Percentiles rank a stretch among this genome's conserved stretches.
These are phyloP conservation scores for Vigna angularis DNA, from an alignment of 306 rosid species.

Conservation along the genomic window DNA sequence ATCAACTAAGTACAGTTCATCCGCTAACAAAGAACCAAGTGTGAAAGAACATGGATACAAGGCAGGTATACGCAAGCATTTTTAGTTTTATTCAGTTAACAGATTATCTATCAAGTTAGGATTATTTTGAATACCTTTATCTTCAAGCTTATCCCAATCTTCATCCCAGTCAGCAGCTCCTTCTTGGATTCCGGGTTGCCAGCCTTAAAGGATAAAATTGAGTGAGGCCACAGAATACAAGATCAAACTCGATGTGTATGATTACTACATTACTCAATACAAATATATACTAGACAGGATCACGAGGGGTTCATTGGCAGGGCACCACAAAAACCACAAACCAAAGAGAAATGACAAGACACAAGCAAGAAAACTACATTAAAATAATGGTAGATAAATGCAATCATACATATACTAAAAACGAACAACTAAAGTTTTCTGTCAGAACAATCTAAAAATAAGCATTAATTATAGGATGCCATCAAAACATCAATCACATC, in stretches of 20 bases:
- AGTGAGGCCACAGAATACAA: constrained; percentile 33
- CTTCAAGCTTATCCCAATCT: constrained; percentile 95
- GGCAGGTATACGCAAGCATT: neutral
- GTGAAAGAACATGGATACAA: constrained; percentile 8
- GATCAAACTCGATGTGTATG: constrained; percentile 17
- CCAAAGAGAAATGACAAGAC: constrained; percentile 26
- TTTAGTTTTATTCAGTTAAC: no score
- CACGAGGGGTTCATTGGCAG: constrained; percentile 14
- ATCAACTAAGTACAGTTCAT: neutral
- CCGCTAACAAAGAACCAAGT: neutral
- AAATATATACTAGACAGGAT: constrained; percentile 26
- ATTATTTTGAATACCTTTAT: constrained; percentile 63
- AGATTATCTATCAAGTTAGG: no score
- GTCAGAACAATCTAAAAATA: constrained; percentile 16
- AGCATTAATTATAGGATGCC: constrained; percentile 6
- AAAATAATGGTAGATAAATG: constrained; percentile 13
- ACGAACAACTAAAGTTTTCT: constrained; percentile 1
- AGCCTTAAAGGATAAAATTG: constrained; percentile 62
- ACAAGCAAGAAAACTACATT: constrained; percentile 20
- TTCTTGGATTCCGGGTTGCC: constrained; percentile 95
- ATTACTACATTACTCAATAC: constrained; percentile 19
- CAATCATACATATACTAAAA: constrained; percentile 4
- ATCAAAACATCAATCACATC: neutral
- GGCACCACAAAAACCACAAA: neutral
- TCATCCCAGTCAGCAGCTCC: constrained; percentile 98